A percentile compares a stretch with the other conserved stretches of the same genome.
phyloP scores from a whole-genome alignment of 257 asterid species.

The Striga asiatica region DNA sequence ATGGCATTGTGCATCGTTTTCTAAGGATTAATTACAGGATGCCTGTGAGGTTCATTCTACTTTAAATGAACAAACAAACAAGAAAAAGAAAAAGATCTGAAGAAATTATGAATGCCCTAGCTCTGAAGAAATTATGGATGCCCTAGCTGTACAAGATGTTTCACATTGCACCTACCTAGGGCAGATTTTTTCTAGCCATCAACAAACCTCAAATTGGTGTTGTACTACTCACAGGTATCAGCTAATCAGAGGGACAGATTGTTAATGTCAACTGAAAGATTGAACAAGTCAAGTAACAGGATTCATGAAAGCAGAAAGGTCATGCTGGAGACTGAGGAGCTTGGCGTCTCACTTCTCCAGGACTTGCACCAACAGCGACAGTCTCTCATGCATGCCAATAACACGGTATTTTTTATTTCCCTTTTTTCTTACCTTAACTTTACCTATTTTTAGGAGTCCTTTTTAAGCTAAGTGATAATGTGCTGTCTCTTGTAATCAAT shows the following conservation, averaged over 20 bases:
- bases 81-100: too few species aligned
- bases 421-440: background rate
- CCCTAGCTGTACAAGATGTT: too few species aligned
- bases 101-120: too few species aligned
- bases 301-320: slow-evolving; percentile 64
- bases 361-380: slow-evolving; percentile 78
- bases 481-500: background rate
- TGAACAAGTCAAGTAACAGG: slow-evolving; percentile 58
- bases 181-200: too few species aligned
- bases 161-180: too few species aligned
- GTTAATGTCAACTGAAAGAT: slow-evolving; percentile 39
- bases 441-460: background rate
- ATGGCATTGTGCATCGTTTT: too few species aligned
- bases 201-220: too few species aligned
- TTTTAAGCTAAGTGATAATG: background rate
- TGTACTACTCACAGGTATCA: slow-evolving; percentile 58
- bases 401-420: slow-evolving; percentile 34
- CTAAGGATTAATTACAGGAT: too few species aligned
- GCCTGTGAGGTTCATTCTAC: too few species aligned
- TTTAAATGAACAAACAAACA: too few species aligned
- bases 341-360: slow-evolving; percentile 81
- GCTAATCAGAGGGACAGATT: slow-evolving; percentile 67
- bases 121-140: too few species aligned
- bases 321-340: slow-evolving; percentile 90
- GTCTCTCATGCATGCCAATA: slow-evolving; percentile 56